Percentiles rank a stretch among this genome's conserved stretches.
phyloP scores from a whole-genome alignment of 108 stramenopile genomes.

The Discostella pseudostelligera region DNA sequence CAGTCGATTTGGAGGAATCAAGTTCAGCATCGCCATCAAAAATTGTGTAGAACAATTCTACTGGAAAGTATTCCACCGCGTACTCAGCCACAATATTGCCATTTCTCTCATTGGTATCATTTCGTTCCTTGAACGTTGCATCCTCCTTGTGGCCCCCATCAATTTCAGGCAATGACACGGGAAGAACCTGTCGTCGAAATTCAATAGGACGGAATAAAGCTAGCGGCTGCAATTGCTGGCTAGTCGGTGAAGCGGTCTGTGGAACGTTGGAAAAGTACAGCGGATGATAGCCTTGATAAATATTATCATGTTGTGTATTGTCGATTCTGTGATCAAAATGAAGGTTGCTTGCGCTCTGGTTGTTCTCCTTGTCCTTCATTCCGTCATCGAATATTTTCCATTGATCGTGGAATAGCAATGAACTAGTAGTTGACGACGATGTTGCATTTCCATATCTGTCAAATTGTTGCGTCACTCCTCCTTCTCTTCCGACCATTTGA shows the following conservation, averaged over 20 bases:
- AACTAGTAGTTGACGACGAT: background rate
- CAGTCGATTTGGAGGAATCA: background rate
- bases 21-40: constrained; percentile 17
- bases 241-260: background rate
- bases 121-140: background rate
- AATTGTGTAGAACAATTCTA: constrained; percentile 58
- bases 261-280: background rate
- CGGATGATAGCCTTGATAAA: constrained; percentile 7
- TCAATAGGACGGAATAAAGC: constrained; percentile 66
- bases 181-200: constrained; percentile 59
- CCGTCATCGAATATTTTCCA: constrained; percentile 3
- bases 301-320: background rate
- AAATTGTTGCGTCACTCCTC: background rate
- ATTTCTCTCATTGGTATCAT: constrained; percentile 11
- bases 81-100: constrained; percentile 10
- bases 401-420: constrained; percentile 35
- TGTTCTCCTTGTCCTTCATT: background rate
- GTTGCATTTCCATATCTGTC: background rate
- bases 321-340: background rate
- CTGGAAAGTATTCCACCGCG: constrained; percentile 67
- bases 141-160: background rate
- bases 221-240: background rate
- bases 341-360: no score
- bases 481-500: background rate
- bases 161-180: background rate